Evolutionary conservation across 2,329 filamentous ascomycete genomes (phyloP).

Genomic region (Arthrobotrys conoides): DNA sequence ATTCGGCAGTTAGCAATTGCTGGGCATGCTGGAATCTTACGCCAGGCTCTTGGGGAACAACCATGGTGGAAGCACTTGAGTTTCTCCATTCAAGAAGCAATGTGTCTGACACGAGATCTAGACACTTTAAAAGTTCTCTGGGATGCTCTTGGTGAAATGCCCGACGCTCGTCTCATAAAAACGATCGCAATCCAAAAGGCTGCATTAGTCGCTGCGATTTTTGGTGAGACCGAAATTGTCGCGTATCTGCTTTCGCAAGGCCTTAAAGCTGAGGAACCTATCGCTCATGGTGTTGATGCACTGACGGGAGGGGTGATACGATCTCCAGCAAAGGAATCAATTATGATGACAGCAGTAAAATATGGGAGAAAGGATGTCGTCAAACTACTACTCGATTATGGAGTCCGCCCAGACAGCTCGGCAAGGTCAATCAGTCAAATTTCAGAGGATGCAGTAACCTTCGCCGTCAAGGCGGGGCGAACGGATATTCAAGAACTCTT

Average conservation of each 20-base stretch:
- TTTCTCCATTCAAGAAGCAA: neutral
- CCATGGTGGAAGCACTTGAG: slow-evolving; percentile 2
- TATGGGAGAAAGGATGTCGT: slow-evolving; percentile 13
- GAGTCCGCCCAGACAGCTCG: slow-evolving; percentile 4
- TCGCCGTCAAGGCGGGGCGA: neutral
- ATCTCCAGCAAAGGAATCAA: neutral
- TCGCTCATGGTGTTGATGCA: neutral
- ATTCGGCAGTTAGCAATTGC: slow-evolving; percentile 10
- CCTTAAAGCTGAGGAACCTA: slow-evolving; percentile 6
- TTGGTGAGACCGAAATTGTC: slow-evolving; percentile 16
- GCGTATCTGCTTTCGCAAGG: slow-evolving; percentile 25
- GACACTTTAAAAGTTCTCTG: slow-evolving; percentile 24
- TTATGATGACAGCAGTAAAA: slow-evolving; percentile 17
- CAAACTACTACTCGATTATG: slow-evolving; percentile 18
- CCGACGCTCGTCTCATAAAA: neutral
- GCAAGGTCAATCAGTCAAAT: neutral
- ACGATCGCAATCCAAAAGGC: slow-evolving; percentile 4
- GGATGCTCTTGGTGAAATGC: neutral
- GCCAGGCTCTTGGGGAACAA: neutral
- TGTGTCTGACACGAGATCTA: slow-evolving; percentile 4
- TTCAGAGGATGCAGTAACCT: slow-evolving; percentile 11
- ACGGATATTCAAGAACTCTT: slow-evolving; percentile 25
- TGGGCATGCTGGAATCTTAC: slow-evolving; percentile 11
- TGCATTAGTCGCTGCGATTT: slow-evolving; percentile 6
- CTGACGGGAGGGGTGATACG: neutral